Base-by-base conservation (phyloP, 495 filamentous ascomycete genomes). In the Aspergillus ostianus region DNA sequence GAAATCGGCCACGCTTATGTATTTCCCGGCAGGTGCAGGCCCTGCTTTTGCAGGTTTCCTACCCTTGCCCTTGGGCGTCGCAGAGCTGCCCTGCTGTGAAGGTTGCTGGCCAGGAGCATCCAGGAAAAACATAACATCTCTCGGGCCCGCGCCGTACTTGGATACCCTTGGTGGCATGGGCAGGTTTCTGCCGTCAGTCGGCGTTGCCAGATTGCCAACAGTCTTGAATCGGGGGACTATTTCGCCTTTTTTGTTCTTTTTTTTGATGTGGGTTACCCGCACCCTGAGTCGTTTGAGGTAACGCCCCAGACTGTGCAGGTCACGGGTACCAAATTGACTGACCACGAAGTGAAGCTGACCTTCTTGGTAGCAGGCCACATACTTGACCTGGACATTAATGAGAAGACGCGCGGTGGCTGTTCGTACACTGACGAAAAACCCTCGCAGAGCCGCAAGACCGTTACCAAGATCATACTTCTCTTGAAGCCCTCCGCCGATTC, bases 341-440 rank as follows among this genome's bases (percentile, higher is more conserved):
- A 80, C 73, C 21, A 73, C 53, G 5, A 57, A 50, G 7, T 15
- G 64, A 64, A 3, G 72, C 74, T 46, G 64, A n/a, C n/a, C n/a
- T n/a, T n/a, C 58, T 47, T 77, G 53, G 62, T 77, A 80, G 53
- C 70, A 73, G 4, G 77, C 78, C 4, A 69, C 30, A 56, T 81
- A 75, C 49, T 78, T 80, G 46, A 81, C 76, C 54, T 81, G 77
- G 3, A 84, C 80, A 55, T 91, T 90, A 4, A 89, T 69, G 0
- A 90, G 73, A 10, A 89, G 63, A 6, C 87, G 80, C 4, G 83
- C 81, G 4, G 88, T 90, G 9, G 84, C 86, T 0, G 81, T 76
- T 21, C 88, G 85, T 17, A 86, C 82, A 70, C 86, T 90, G 54
- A 85, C 77, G 59, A 88, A 89, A 63, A 82, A 90, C 0, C 89